Evolutionary conservation across 169 alveolate species (phyloP), one percentile per base, ranked within the genome.

Genomic region (Besnoitia besnoiti): DNA sequence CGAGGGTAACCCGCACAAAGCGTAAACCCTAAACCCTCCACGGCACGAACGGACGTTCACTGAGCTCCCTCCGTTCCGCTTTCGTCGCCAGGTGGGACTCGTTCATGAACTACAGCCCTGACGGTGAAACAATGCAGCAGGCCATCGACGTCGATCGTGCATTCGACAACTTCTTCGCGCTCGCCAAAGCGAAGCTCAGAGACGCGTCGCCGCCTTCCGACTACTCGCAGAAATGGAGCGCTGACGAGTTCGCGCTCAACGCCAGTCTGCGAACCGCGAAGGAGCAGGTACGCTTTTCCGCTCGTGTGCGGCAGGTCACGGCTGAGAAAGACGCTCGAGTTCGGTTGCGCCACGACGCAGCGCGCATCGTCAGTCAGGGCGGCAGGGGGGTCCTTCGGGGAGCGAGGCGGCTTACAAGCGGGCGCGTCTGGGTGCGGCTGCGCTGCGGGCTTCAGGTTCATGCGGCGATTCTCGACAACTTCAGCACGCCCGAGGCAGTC

Each of bases 141-240:
- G 98, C 99, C 5, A 94, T 97, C 62, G 98, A 96, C 37, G 98
- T 98, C 49, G 99, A 99, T 93, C 97, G 98, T 82, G 95, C 96
- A 24, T 97, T 98, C 80, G 92, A 93, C 39, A 98, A 98, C 94
- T 99, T 99, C 94, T 98, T 98, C 96, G 96, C 98, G 42, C 96
- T 97, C 90, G 94, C 97, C 35, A 97, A 97, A 67, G 98, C 99
- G 51, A 95, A 96, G 90, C 91, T 98, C 33, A 96, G 98, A 91
- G 88, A 90, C 40, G 67, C 61, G 2, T 24, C 51, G 50, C 91
- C 91, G 1, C 55, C 37, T 39, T 67, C 91, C 50, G 91, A 73
- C 75, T n/a, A 90, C 73, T 91, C 90, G 79, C 96, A 95, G 47
- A 95, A 95, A 49, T 94, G 96, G 96, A 75, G 79, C 19, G 95